Base-by-base conservation (phyloP, 2,329 filamentous ascomycete species). In the Botryotinia convoluta region DNA sequence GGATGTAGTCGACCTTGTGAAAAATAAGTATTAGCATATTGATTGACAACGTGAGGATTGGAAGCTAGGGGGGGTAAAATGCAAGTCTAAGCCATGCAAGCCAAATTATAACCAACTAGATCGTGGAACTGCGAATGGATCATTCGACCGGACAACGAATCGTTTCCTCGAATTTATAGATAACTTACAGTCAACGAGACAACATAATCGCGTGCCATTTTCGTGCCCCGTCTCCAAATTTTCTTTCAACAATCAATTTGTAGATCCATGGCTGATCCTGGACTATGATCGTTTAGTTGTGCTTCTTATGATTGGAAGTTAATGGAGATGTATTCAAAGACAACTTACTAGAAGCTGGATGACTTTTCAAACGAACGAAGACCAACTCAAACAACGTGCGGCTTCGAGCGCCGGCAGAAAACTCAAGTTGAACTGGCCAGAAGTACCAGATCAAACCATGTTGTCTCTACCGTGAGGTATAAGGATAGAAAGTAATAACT, bases 71-170 rank as follows among this genome's bases (percentile, higher is more conserved):
- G 14, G 8, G n/a, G 14, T 29, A 18, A 1, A 57, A 8, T 16
- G 16, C n/a, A 57, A 18, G 14, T 8, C n/a, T 29, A 8, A 57
- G 14, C n/a, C 6, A 32, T 29, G 7, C 51, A 18, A 3, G 3
- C 1, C 6, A 18, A 18, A 9, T 29, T 29, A 29, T 18, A 18
- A 29, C 1, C 12, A 54, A 29, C 14, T 57, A 32, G 14, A 57
- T n/a, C 26, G 7, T 32, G 14, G 4, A 29, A 29, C 51, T 29
- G 3, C 14, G 14, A 57, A 18, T 18, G n/a, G n/a, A 0, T 57
- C n/a, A 18, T 57, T 18, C n/a, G 0, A 9, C n/a, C n/a, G 1
- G 14, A 1, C 3, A 57, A 18, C 0, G 7, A 29, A 0, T 3
- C 0, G 14, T 32, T 18, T 29, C 6, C 4, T 32, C n/a, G 3